Evolutionary conservation across 345 rosid genomes (phyloP), one percentile per base, ranked within the genome.

Genomic region (Corymbia maculata): DNA sequence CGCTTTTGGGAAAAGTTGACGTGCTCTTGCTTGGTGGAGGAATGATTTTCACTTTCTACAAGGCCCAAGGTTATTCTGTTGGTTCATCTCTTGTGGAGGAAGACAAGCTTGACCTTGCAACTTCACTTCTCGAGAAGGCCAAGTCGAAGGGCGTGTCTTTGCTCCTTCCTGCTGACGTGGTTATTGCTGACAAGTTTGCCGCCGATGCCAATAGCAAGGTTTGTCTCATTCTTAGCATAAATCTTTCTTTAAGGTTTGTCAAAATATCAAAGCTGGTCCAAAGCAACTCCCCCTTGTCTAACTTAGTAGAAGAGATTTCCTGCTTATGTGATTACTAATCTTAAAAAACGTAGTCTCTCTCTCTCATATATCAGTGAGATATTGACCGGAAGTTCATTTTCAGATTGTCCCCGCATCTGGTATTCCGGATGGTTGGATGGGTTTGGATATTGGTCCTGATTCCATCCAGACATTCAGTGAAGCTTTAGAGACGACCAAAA

Each of bases 341-440:
- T 42, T 32, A 36, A 32, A 32, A 24, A 32, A 70, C 26, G 47
- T 17, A 44, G 7, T 70, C 24, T 70, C 80, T 68, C 45, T 68
- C 45, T 66, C 79, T 68, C 79, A 44, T 32, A 36, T 47, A 16
- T 70, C 49, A 19, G 82, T 75, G 82, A 36, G 26, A 75, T 75
- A 5, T 9, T 75, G 14, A 75, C 82, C 47, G 6, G 82, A 36
- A 19, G 82, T 85, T 89, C n/a, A 17, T 47, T 79, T 42, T 32
- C 94, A 97, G 99, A 90, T 95, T 86, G 97, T 97, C 88, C 92
- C 96, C 9, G 99, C 97, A 52, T 89, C 98, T 13, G 92, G 51
- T n/a, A 96, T 97, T 88, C 95, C 97, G 8, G 98, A 95, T 91
- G 97, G 97, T 4, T 97, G 99, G 99, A 96, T 97, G 98, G 99